Base-by-base conservation (phyloP, 495 filamentous ascomycete species). In the Aspergillus sclerotiicarbonarius region DNA sequence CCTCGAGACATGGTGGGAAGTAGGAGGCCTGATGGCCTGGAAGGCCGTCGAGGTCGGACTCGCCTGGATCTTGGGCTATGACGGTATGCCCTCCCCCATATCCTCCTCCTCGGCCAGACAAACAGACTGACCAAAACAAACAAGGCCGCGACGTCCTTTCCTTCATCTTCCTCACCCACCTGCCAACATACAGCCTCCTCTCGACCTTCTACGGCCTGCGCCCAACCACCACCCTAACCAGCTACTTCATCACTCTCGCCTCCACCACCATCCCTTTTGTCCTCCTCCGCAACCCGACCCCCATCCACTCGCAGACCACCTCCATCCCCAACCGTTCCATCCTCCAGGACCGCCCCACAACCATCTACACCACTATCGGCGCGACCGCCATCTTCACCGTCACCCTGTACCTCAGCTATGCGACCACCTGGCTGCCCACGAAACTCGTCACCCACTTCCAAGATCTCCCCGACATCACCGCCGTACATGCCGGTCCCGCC, bases 201-300 rank as follows among this genome's bases (percentile, higher is more conserved):
- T 76, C 75, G 25, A 82, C 81, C 62, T 95, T 92, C 79, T 96
- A 93, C 78, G 67, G 72, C 15, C 76, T 92, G 53, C 79, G 82
- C 6, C 75, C 81, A 8, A 71, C 70, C 47, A 85, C 89, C 8
- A 71, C 84, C 18, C 61, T 82, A 41, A 67, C 77, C 16, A 82
- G 82, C 29, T 81, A 88, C 55, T 62, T 66, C 8, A 86, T 91
- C 61, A 87, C 90, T 54, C 67, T 88, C 47, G 60, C 86, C 60
- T 81, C 90, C 8, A 84, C 82, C 19, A 83, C 81, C 47, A 65
- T 90, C 41, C 90, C 92, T 6, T 90, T 93, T 68, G 71, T 78
- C 44, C 79, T 91, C 48, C 73, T 94, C 19, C 87, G 89, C 21
- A 82, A 84, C 50, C 78, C 75, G 19, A 80, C 82, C 16, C 89